A percentile compares a stretch with the other conserved stretches of the same genome.
These are phyloP conservation scores for Solanum medicagineum DNA, from an alignment of 257 asterid genomes.

Conservation along the genomic window DNA sequence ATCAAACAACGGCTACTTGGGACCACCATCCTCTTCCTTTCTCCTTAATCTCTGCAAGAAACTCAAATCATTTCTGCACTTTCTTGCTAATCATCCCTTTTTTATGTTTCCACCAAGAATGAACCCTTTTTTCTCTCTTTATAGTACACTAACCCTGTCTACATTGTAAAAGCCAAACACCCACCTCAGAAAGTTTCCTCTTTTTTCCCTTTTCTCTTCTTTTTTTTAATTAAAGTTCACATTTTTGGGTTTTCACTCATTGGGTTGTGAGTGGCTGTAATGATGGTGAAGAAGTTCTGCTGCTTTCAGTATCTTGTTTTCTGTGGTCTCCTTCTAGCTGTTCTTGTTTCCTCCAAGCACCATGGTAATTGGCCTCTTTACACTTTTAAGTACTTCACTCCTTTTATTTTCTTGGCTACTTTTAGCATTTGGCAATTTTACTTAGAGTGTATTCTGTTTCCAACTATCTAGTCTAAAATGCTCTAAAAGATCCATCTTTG, in stretches of 20 bases:
- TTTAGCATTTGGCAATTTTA: background rate
- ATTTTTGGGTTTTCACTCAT: slow-evolving; percentile 9
- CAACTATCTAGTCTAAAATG: background rate
- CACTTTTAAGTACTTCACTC: background rate
- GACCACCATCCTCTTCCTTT: slow-evolving; percentile 34
- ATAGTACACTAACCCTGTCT: slow-evolving; percentile 4
- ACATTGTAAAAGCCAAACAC: background rate
- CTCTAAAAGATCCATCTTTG: background rate
- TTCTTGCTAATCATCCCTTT: background rate
- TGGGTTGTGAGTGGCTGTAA: slow-evolving; percentile 3
- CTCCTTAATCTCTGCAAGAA: slow-evolving; percentile 24
- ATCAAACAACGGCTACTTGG: slow-evolving; percentile 15
- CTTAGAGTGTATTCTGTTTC: background rate
- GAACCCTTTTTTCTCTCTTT: slow-evolving; percentile 1
- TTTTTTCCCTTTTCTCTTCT: background rate
- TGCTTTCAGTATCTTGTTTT: slow-evolving; percentile 14
- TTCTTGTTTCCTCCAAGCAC: slow-evolving; percentile 32
- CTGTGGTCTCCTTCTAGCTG: slow-evolving; percentile 24
- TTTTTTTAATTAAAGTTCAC: background rate
- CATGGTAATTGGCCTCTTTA: slow-evolving; percentile 26
- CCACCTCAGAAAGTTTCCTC: background rate
- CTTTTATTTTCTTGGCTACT: background rate
- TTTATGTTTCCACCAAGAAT: slow-evolving; percentile 9
- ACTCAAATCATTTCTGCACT: slow-evolving; percentile 8
- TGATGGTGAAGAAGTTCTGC: slow-evolving; percentile 14